Evolutionary conservation across 2,329 filamentous ascomycete genomes (phyloP).

Genomic region (Fusarium piperis): DNA sequence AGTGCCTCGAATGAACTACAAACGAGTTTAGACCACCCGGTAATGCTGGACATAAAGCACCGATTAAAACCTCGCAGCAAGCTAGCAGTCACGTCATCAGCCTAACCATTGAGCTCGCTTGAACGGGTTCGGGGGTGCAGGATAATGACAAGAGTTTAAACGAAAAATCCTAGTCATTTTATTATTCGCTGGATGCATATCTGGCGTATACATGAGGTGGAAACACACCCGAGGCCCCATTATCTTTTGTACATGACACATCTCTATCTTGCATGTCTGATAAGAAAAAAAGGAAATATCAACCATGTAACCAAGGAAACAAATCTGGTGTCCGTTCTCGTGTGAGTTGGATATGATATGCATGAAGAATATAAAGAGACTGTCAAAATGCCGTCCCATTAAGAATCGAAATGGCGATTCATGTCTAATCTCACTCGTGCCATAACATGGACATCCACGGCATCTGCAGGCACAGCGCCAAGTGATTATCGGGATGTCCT

Average conservation of each 20-base stretch:
- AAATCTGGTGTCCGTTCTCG: background rate
- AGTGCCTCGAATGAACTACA: background rate
- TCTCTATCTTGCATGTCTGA: background rate
- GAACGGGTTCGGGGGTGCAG: background rate
- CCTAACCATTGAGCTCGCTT: background rate
- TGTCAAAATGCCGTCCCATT: background rate
- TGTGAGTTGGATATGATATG: background rate
- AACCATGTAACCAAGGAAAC: background rate
- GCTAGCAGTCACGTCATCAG: background rate
- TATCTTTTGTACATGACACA: background rate
- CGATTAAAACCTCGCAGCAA: background rate
- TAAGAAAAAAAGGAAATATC: background rate
- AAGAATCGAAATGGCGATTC: background rate
- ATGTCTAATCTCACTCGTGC: background rate
- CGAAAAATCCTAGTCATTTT: background rate
- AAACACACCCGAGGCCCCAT: background rate
- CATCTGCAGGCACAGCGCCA: background rate
- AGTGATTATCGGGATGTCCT: background rate
- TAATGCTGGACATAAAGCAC: background rate
- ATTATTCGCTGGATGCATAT: background rate
- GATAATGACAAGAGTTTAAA: background rate
- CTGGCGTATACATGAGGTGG: background rate
- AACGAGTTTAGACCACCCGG: background rate
- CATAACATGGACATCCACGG: background rate
- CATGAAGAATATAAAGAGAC: background rate